Conservation (phyloP, 164 flowering plant genomes). For the Piper longum region DNA sequence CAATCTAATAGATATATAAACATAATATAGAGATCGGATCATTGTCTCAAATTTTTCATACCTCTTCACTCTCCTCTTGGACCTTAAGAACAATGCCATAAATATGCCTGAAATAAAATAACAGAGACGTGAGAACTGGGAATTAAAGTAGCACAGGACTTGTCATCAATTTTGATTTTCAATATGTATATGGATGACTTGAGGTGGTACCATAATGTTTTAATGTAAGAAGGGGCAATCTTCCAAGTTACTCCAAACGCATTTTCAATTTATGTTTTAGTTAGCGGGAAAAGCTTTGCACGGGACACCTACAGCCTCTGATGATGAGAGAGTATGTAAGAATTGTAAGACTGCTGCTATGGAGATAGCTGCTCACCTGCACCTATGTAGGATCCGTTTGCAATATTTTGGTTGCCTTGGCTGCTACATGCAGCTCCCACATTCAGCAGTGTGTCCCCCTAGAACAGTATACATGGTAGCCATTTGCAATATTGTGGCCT, state of each 20-base stretch:
- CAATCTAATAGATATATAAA: not conserved
- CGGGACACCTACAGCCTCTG: no score
- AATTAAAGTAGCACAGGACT: not conserved
- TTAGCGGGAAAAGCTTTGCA: no score
- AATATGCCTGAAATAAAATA: slow-evolving; percentile 42
- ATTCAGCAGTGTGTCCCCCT: slow-evolving; percentile 68
- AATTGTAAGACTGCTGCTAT: not conserved
- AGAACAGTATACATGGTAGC: slow-evolving; percentile 78
- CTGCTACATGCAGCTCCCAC: slow-evolving; percentile 49
- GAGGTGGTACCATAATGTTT: not conserved
- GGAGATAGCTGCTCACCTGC: slow-evolving; percentile 34
- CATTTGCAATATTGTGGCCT: slow-evolving; percentile 75
- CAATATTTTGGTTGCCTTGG: slow-evolving; percentile 53
- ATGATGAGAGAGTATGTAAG: not conserved
- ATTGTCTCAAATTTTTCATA: slow-evolving; percentile 80
- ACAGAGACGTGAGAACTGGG: not conserved
- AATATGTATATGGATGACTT: not conserved
- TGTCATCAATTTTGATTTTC: not conserved
- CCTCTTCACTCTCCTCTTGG: slow-evolving; percentile 71
- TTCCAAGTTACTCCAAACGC: no score
- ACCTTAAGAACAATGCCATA: slow-evolving; percentile 39
- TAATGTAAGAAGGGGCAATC: not conserved
- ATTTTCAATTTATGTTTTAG: no score
- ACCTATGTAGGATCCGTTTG: slow-evolving; percentile 70
- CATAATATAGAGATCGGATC: slow-evolving; percentile 19